Evolutionary conservation across 495 filamentous ascomycete species (phyloP).

Genomic region (Penicillium herquei): DNA sequence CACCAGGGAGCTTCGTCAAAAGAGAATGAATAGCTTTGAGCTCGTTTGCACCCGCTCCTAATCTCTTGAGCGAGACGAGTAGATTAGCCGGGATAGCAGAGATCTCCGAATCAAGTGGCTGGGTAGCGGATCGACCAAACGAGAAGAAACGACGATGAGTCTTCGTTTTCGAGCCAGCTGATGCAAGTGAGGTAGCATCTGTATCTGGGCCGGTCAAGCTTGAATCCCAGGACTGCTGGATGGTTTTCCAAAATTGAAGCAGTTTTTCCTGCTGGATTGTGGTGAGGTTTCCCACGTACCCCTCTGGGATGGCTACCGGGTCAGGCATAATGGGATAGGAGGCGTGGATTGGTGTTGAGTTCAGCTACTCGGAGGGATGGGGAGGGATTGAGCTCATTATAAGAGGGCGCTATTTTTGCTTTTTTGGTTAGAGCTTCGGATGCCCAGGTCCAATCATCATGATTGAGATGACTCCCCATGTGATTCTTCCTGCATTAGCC

Average conservation of each 20-base stretch:
- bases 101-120: conserved; percentile 10
- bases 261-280: conserved; percentile 14
- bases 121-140: conserved; percentile 10
- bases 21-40: conserved; percentile 24
- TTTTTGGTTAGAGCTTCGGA: neutral
- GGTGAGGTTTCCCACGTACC: conserved; percentile 17
- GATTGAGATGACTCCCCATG: neutral
- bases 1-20: conserved; percentile 52
- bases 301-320: conserved; percentile 4
- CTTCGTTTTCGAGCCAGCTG: conserved; percentile 4
- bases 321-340: neutral
- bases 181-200: neutral
- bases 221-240: conserved; percentile 22
- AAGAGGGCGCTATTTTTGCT: neutral
- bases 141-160: conserved; percentile 18
- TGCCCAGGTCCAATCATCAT: neutral
- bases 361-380: neutral
- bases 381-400: neutral
- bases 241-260: conserved; percentile 14
- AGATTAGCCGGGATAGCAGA: conserved; percentile 19
- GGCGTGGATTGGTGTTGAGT: too few species aligned
- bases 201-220: conserved; percentile 2
- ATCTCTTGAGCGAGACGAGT: conserved; percentile 17
- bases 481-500: neutral
- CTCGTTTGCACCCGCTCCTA: conserved; percentile 20